phyloP scores from a whole-genome alignment of 371 early-diverging fungal genomes.

The Parasitella parasitica region DNA sequence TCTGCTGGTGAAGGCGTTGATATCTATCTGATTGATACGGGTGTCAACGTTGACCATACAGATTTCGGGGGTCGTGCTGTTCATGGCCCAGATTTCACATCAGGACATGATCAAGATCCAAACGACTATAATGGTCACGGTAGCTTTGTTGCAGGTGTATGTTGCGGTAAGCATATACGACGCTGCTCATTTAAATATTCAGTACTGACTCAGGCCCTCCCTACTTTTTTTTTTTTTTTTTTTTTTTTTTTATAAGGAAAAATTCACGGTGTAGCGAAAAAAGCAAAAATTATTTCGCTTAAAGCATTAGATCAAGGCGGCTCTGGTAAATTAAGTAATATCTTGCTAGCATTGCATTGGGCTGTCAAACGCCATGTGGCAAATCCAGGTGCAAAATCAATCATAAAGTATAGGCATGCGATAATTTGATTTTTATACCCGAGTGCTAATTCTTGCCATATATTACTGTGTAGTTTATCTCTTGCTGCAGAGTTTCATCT shows the following conservation, averaged over 20 bases:
- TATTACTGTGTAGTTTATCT: conserved; percentile 54
- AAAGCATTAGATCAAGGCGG: conserved; percentile 18
- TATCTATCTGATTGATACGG: conserved; percentile 51
- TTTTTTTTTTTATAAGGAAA: conserved; percentile 22
- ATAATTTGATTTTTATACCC: no score
- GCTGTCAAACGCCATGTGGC: background rate
- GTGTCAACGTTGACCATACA: conserved; percentile 53
- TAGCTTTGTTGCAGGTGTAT: conserved; percentile 36
- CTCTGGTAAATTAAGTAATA: conserved; percentile 1
- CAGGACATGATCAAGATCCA: conserved; percentile 37
- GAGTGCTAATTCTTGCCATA: no score
- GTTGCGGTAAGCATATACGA: no score
- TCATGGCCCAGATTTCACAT: conserved; percentile 48
- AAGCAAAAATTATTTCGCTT: conserved; percentile 35
- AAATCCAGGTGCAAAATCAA: conserved; percentile 5
- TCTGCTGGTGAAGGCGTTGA: conserved; percentile 30
- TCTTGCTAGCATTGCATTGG: conserved; percentile 2
- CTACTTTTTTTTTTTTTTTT: no score
- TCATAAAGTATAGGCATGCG: conserved; percentile 11
- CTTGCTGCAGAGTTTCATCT: conserved; percentile 50
- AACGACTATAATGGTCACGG: conserved; percentile 65
- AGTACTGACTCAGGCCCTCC: no score
- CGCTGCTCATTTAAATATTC: no score
- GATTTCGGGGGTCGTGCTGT: conserved; percentile 69
- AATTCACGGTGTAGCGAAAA: conserved; percentile 63